Conservation (phyloP, 768 basidiomycete species). For the Kwoniella europaea region DNA sequence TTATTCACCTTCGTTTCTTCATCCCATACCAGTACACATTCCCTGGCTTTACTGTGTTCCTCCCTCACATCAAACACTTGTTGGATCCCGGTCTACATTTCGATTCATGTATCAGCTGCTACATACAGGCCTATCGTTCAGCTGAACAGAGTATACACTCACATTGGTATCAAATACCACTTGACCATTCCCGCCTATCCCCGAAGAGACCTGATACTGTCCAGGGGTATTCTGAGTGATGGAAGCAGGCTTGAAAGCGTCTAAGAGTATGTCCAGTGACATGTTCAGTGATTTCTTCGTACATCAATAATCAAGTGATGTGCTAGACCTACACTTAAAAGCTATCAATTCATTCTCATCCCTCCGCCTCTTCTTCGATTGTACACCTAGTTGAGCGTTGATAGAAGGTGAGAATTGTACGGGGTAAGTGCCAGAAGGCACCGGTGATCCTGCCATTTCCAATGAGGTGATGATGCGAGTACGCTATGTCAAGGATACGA, state of each 20-base stretch:
- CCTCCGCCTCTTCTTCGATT: conserved; percentile 21
- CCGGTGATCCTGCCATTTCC: conserved; percentile 13
- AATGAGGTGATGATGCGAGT: not conserved
- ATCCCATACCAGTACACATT: conserved; percentile 49
- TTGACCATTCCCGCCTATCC: conserved; percentile 14
- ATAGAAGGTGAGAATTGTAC: conserved; percentile 15
- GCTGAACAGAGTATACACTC: not conserved
- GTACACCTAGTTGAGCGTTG: not conserved
- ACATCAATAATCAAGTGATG: not conserved
- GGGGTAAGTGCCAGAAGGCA: conserved; percentile 23
- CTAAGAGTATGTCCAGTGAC: conserved; percentile 12
- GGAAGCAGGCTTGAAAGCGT: conserved; percentile 49
- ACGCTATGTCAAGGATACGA: not conserved
- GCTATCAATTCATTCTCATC: conserved; percentile 29
- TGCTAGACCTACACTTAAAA: conserved; percentile 35
- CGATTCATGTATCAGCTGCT: too few relatives aligned
- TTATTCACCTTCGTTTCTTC: conserved; percentile 33
- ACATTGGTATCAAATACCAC: conserved; percentile 11
- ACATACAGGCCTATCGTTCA: not conserved
- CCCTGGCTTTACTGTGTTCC: conserved; percentile 36
- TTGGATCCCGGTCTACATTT: conserved; percentile 30
- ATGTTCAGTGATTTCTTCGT: not conserved
- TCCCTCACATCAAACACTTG: conserved; percentile 50
- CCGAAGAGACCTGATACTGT: conserved; percentile 6
- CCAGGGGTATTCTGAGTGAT: conserved; percentile 38